These are phyloP conservation scores for Pulveroboletus sp. DNA, from an alignment of 768 basidiomycete species.

Conservation along the genomic window DNA sequence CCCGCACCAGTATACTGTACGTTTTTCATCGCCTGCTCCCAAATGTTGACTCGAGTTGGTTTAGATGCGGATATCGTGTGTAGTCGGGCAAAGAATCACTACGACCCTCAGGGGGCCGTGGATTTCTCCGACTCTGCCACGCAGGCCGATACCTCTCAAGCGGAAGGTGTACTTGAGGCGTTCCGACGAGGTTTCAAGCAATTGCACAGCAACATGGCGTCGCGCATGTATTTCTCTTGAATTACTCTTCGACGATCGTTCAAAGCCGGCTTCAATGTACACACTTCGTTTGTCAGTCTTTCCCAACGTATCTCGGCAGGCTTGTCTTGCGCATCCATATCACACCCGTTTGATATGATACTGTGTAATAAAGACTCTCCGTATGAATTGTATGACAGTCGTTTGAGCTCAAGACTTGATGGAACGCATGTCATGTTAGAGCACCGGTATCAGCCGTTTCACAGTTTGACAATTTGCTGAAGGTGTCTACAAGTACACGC, in stretches of 20 bases:
- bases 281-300: neutral
- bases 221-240: slow-evolving; percentile 57
- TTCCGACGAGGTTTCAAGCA: slow-evolving; percentile 55
- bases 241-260: slow-evolving; percentile 3
- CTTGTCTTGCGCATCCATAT: neutral
- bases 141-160: slow-evolving; percentile 38
- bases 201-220: slow-evolving; percentile 45
- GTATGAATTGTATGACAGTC: neutral
- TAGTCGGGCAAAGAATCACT: slow-evolving; percentile 76
- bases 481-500: slow-evolving; percentile 27
- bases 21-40: slow-evolving; percentile 16
- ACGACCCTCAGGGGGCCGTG: slow-evolving; percentile 54
- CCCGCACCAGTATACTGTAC: slow-evolving; percentile 80
- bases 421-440: neutral
- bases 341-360: neutral
- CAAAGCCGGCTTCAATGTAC: neutral
- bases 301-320: neutral
- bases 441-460: too few species aligned
- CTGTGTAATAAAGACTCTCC: neutral
- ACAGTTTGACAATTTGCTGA: neutral
- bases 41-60: neutral
- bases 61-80: slow-evolving; percentile 76
- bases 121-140: slow-evolving; percentile 61
- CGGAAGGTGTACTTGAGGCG: slow-evolving; percentile 40
- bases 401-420: neutral